phyloP scores from a whole-genome alignment of 192 early-diverging fungal genomes.

The Coemansia sp. region DNA sequence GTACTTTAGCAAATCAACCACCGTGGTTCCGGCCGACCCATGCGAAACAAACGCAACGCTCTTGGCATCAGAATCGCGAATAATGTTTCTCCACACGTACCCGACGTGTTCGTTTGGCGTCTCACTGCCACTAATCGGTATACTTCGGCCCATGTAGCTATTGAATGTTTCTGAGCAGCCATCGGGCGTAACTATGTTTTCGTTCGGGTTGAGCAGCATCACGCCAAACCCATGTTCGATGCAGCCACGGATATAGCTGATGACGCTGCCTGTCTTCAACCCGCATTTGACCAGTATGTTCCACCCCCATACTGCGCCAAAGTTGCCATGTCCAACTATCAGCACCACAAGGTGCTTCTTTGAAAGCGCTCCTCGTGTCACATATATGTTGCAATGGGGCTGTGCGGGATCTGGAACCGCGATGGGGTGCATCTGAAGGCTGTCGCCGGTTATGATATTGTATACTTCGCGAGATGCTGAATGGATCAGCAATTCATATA shows the following conservation, averaged over 20 bases:
- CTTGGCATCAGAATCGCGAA: slow-evolving; percentile 15
- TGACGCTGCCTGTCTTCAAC: slow-evolving; percentile 21
- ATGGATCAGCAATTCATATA: slow-evolving; percentile 21
- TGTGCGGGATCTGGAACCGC: slow-evolving; percentile 25
- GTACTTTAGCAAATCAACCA: slow-evolving; percentile 32
- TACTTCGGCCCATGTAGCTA: slow-evolving; percentile 18
- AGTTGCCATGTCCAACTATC: slow-evolving; percentile 25
- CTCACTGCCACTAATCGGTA: slow-evolving; percentile 32
- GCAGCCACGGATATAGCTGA: slow-evolving; percentile 27
- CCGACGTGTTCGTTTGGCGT: slow-evolving; percentile 51
- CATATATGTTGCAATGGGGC: slow-evolving; percentile 41
- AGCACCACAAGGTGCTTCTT: slow-evolving; percentile 39
- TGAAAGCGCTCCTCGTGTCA: slow-evolving; percentile 27
- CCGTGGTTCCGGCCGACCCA: slow-evolving; percentile 31
- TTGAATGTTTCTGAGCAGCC: slow-evolving; percentile 37
- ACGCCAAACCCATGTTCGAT: slow-evolving; percentile 30
- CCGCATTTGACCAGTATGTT: slow-evolving; percentile 37
- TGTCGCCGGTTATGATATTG: slow-evolving; percentile 14
- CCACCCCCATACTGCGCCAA: slow-evolving; percentile 44
- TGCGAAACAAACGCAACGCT: slow-evolving; percentile 34
- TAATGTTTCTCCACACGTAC: slow-evolving; percentile 36
- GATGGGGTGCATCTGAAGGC: slow-evolving; percentile 34
- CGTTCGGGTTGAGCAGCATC: slow-evolving; percentile 48
- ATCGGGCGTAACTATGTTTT: slow-evolving; percentile 42
- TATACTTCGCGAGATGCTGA: slow-evolving; percentile 34